These are phyloP conservation scores for Globisporangium mamillatum DNA, from an alignment of 352 stramenopile genomes.

Conservation along the genomic window DNA sequence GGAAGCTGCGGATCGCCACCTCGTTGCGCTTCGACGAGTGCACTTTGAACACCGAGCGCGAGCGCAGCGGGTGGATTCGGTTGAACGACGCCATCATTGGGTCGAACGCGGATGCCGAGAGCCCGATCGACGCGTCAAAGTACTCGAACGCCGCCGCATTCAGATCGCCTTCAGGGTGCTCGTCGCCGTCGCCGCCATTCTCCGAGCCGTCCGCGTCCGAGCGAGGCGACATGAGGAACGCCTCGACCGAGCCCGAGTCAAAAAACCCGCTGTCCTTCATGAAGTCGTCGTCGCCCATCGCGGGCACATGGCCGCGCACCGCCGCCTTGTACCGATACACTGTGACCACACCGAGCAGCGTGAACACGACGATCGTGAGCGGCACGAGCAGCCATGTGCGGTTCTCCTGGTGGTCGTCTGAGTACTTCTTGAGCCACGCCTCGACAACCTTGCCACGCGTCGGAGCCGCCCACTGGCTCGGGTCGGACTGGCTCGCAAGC, in stretches of 20 bases:
- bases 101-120: conserved; percentile 56
- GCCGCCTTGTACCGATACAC: conserved; percentile 52
- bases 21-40: conserved; percentile 38
- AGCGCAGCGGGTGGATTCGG: conserved; percentile 28
- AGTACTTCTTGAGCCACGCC: conserved; percentile 55
- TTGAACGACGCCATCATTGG: conserved; percentile 31
- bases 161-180: conserved; percentile 32
- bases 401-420: conserved; percentile 44
- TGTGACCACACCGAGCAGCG: conserved; percentile 40
- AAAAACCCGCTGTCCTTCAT: conserved; percentile 34
- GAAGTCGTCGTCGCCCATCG: conserved; percentile 35
- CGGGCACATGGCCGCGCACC: conserved; percentile 29
- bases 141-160: conserved; percentile 52
- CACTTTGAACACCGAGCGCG: conserved; percentile 6
- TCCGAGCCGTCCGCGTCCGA: conserved; percentile 5
- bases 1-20: conserved; percentile 57
- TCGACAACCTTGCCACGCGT: conserved; percentile 31
- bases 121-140: conserved; percentile 54
- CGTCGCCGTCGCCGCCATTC: conserved; percentile 1
- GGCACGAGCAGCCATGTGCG: conserved; percentile 61
- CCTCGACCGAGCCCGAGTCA: conserved; percentile 43
- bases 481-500: conserved; percentile 27
- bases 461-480: conserved; percentile 40
- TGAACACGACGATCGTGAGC: conserved; percentile 48
- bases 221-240: conserved; percentile 32